Conservation (phyloP, 1,284 basidiomycete species). For the Ustilago trichophora region DNA sequence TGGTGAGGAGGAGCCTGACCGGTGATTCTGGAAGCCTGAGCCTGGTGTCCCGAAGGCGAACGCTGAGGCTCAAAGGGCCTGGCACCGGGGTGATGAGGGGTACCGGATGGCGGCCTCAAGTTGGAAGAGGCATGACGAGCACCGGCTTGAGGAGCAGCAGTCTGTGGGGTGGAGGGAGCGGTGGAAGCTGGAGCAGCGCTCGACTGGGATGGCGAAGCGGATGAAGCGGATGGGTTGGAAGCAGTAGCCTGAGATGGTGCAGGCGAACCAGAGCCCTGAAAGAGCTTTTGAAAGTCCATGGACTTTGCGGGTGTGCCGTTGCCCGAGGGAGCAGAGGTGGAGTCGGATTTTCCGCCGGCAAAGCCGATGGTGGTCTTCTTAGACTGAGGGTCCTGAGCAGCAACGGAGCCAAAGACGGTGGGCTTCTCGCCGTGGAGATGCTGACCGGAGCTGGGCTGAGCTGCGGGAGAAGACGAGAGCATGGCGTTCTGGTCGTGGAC, state of each 20-base stretch:
- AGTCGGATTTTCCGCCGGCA: conserved; percentile 70
- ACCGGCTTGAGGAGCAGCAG: conserved; percentile 14
- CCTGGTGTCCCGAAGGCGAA: conserved; percentile 48
- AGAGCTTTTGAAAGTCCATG: conserved; percentile 66
- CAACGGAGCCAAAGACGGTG: conserved; percentile 66
- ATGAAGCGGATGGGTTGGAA: conserved; percentile 30
- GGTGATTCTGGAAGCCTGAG: conserved; percentile 26
- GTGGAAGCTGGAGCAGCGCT: conserved; percentile 34
- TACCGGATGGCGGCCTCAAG: conserved; percentile 45
- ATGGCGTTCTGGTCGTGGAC: conserved; percentile 67
- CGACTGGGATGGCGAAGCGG: conserved; percentile 35
- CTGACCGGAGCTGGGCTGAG: conserved; percentile 61
- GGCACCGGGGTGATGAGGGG: conserved; percentile 43
- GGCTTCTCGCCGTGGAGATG: conserved; percentile 63
- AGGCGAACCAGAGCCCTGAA: conserved; percentile 56
- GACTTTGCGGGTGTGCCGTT: conserved; percentile 28
- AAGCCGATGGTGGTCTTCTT: conserved; percentile 61
- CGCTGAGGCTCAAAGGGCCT: conserved; percentile 54
- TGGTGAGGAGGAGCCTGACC: conserved; percentile 40
- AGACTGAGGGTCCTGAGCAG: conserved; percentile 58
- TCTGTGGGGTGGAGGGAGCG: conserved; percentile 32
- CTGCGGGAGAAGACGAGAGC: conserved; percentile 67
- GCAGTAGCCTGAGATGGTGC: conserved; percentile 37
- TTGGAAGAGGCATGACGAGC: conserved; percentile 47
- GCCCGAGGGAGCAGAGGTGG: conserved; percentile 63